Conservation (phyloP, 495 filamentous ascomycete genomes). For the Podospora pseudocomata region DNA sequence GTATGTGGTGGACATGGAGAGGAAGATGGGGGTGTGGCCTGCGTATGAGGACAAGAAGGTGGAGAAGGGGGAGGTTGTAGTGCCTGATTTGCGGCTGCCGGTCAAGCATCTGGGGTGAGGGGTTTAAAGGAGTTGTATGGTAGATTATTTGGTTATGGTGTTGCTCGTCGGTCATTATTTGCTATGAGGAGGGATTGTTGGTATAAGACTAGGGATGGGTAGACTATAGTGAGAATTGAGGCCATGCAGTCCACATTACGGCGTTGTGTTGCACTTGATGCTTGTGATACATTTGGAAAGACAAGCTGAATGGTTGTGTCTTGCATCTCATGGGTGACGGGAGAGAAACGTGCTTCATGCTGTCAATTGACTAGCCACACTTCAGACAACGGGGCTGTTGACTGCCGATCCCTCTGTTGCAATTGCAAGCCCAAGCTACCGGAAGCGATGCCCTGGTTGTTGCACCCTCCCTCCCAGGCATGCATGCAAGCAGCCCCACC, state of each 20-base stretch:
- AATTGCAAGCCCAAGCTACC: background rate
- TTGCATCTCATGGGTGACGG: no score
- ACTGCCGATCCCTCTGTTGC: background rate
- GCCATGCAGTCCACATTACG: background rate
- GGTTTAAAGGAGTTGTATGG: no score
- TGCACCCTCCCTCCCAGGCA: background rate
- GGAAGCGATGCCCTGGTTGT: background rate
- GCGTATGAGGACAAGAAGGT: slow-evolving; percentile 8
- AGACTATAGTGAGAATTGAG: background rate
- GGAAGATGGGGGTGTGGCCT: slow-evolving; percentile 1
- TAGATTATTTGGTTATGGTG: background rate
- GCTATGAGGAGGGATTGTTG: background rate
- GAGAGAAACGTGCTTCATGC: no score
- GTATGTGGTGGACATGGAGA: background rate
- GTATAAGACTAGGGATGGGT: background rate
- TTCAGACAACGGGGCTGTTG: background rate
- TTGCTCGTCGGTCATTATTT: background rate
- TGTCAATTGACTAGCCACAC: no score
- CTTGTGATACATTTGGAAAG: no score
- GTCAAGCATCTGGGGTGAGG: background rate
- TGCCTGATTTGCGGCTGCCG: slow-evolving; percentile 5
- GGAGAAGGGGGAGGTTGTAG: background rate
- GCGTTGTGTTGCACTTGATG: no score
- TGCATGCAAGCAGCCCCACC: background rate
- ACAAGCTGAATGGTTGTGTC: no score